Conservation (phyloP, 352 stramenopile species). For the Globisporangium heterothallicum region DNA sequence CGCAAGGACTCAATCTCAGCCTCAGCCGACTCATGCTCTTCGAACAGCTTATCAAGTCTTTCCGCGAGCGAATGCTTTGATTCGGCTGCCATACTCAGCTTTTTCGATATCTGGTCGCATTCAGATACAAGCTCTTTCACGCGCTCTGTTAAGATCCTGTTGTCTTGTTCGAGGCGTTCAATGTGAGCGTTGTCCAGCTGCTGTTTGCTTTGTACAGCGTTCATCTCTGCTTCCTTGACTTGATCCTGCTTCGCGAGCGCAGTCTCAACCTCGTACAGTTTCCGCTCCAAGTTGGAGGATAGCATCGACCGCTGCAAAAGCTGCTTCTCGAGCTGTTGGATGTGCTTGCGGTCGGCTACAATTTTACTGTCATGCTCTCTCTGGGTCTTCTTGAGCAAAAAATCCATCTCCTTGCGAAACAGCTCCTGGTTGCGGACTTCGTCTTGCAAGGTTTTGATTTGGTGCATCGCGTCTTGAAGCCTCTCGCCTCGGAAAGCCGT, state of each 20-base stretch:
- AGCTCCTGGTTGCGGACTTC: slow-evolving; percentile 61
- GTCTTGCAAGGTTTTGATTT: slow-evolving; percentile 46
- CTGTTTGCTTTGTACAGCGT: slow-evolving; percentile 23
- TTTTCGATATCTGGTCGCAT: slow-evolving; percentile 23
- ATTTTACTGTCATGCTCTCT: slow-evolving; percentile 68
- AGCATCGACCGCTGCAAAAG: slow-evolving; percentile 62
- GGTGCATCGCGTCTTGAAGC: slow-evolving; percentile 46
- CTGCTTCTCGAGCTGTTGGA: slow-evolving; percentile 71
- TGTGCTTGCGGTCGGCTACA: slow-evolving; percentile 51
- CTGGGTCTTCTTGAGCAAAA: slow-evolving; percentile 66
- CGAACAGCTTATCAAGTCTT: slow-evolving; percentile 38
- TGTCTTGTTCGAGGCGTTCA: slow-evolving; percentile 32
- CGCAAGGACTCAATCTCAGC: slow-evolving; percentile 50
- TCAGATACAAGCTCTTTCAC: slow-evolving; percentile 27
- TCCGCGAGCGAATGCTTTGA: slow-evolving; percentile 50
- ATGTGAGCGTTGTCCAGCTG: slow-evolving; percentile 23
- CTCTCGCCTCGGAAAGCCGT: slow-evolving; percentile 68
- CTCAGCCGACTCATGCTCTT: slow-evolving; percentile 31
- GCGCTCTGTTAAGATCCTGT: slow-evolving; percentile 22
- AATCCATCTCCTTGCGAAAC: slow-evolving; percentile 54
- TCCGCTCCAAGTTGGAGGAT: slow-evolving; percentile 54
- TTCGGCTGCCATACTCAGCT: slow-evolving; percentile 32
- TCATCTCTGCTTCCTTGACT: slow-evolving; percentile 41
- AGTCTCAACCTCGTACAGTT: slow-evolving; percentile 69
- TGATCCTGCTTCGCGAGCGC: slow-evolving; percentile 44